Evolutionary conservation across 257 asterid genomes (phyloP), one percentile per base, ranked within the genome.

Genomic region (Jasminum sambac): DNA sequence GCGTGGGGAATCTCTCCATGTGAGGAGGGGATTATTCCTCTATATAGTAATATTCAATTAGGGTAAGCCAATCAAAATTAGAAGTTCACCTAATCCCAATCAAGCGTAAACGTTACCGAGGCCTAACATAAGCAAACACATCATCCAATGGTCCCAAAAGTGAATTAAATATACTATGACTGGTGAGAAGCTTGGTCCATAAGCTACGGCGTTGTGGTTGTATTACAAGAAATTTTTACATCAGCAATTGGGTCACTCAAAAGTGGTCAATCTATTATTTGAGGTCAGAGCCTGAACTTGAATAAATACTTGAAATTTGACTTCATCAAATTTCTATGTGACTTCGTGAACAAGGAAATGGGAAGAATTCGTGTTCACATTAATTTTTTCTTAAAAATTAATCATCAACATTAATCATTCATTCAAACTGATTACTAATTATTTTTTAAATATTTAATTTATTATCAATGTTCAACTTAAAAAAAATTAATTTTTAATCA

Each of bases 121-220:
- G 16, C 61, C 36, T 38, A 42, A 69, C 82, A 72, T 78, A 70
- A 76, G 80, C 86, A 48, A 19, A 70, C 70, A 60, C 80, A 44
- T 79, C 86, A 78, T 48, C 72, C 30, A 8, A 52, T 52, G 30
- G 12, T 50, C 13, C 60, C 13, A 19, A 50, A 48, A 50, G 2
- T 6, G 6, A 48, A 52, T 52, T n/a, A 50, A 50, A 8, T 50
- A n/a, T 5, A 50, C 17, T 50, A 50, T 52, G 61, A n/a, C 0
- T 21, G 21, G 21, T 8, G 19, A 17, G 21, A 3, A 55, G 34
- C 62, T 55, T 55, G 62, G 62, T 30, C 36, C 34, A 4, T 55
- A 55, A 55, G 62, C 36, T 23, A 55, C 6, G 36, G 36, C 6
- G 11, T 50, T 21, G 16, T 5, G 10, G 21, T 23, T 10, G 14